Evolutionary conservation across 768 basidiomycete species (phyloP), one percentile per base, ranked within the genome.

Genomic region (Tubosaeta sp.): DNA sequence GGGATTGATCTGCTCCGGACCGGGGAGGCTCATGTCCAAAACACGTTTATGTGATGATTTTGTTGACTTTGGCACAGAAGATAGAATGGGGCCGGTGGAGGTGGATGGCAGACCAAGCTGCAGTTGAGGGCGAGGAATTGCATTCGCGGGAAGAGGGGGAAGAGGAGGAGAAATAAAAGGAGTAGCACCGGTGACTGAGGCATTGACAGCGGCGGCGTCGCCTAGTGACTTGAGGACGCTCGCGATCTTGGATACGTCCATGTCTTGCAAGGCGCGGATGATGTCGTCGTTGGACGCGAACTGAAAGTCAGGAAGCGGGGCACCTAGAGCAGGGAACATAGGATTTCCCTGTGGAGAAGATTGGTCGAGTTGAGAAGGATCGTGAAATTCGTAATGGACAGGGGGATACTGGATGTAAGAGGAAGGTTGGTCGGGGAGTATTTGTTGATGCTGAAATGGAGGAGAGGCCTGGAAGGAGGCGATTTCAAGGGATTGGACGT

Each of bases 211-310:
- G 1, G 81, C 75, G 16, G 79, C 80, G 32, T 85, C 85, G 9
- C 81, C 81, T 1, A 88, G 70, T 8, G 79, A 78, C 65, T 81
- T 84, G 52, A 91, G 73, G 11, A 83, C 84, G 49, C 73, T 77
- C 0, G 85, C 80, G 51, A 91, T 79, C 70, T 84, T 88, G 47
- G 84, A 76, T 10, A 71, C 58, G 58, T 91, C 88, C 54, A 90
- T 71, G 44, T 84, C 81, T 64, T 90, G 87, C 45, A 91, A 68
- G 11, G 81, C 82, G 32, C 83, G 86, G 41, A 90, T 70, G 42
- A 91, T 79, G 54, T 88, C 85, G 44, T 91, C 88, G 59, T 81
- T 86, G 25, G 85, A 85, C 12, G 76, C 74, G 50, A 71, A 71
- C 26, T 65, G 67, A n/a, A 76, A 62, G 25, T 73, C 74, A 14